Base-by-base conservation (phyloP, 2,329 filamentous ascomycete genomes). In the Calonectria pseudoturangicola region DNA sequence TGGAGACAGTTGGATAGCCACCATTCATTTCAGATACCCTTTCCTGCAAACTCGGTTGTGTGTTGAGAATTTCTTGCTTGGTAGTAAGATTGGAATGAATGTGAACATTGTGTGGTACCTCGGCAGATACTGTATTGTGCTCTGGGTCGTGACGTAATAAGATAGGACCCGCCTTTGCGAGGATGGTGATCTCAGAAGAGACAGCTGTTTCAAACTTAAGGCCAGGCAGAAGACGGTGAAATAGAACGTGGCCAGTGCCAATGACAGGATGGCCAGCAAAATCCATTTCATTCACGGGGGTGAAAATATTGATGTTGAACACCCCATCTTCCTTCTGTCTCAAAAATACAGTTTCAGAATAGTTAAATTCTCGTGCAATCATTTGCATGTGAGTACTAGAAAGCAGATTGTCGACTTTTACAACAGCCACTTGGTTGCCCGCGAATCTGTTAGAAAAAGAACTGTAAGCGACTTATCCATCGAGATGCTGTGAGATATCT, bases 211-310 rank as follows among this genome's bases (percentile, higher is more conserved):
- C 13, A 6, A 41, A 16, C 4, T 41, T 12, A 41, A 41, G 9
- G 5, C 30, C 30, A 33, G 50, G 48, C 0, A 73, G 58, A 4
- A 74, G 50, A 9, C 28, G 48, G 13, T 68, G 68, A 43, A 74
- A 74, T 15, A 74, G 27, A n/a, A 47, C 71, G 51, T 74, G 71
- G 3, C 73, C 73, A 48, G 71, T 67, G 5, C 73, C 73, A 48
- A 74, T 71, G 39, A 74, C 60, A 2, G 73, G 73, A 27, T 74
- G 73, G 2, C 73, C 73, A 15, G 73, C 73, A 68, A 74, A 74
- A 21, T 73, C 71, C 73, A 74, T 74, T 39, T 74, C 73, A 25
- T 74, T 74, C 33, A 73, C 71, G 0, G 71, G 71, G 4, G 71
- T 74, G 47, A 74, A 74, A 43, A 74, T 73, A 21, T 47, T 54